phyloP scores from a whole-genome alignment of 176 grass and related monocot genomes.

The Avena insularis region DNA sequence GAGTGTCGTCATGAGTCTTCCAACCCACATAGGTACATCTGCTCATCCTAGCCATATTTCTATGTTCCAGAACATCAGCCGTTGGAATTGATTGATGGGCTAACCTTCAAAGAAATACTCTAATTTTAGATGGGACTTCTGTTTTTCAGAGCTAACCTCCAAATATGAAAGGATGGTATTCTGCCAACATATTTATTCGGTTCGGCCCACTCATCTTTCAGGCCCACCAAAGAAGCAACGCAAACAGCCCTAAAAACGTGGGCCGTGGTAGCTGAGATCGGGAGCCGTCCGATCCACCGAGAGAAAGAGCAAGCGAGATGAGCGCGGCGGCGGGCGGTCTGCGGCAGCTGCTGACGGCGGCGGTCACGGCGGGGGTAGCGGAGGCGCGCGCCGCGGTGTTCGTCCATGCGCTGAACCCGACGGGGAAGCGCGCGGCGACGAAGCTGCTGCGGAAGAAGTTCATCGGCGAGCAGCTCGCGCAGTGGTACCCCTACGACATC shows the following conservation, averaged over 20 bases:
- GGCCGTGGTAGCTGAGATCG: slow-evolving; percentile 3
- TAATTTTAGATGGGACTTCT: too few relatives aligned
- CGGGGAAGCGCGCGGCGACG: slow-evolving; percentile 68
- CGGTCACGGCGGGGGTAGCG: slow-evolving; percentile 48
- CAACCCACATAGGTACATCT: too few relatives aligned
- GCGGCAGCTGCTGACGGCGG: slow-evolving; percentile 58
- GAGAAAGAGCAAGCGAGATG: slow-evolving; percentile 29
- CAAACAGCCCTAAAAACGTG: neutral
- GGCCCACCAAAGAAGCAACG: neutral
- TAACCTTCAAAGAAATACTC: too few relatives aligned
- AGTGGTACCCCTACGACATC: slow-evolving; percentile 83
- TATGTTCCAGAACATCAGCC: too few relatives aligned
- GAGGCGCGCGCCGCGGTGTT: slow-evolving; percentile 71
- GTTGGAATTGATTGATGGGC: too few relatives aligned
- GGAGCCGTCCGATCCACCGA: slow-evolving; percentile 1
- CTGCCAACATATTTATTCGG: neutral
- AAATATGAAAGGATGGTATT: too few relatives aligned
- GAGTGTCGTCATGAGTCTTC: too few relatives aligned
- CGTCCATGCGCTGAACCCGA: slow-evolving; percentile 63
- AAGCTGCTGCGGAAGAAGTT: slow-evolving; percentile 80
- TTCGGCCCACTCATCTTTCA: neutral
- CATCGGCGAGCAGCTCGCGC: slow-evolving; percentile 65
- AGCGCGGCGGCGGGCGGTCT: slow-evolving; percentile 53
- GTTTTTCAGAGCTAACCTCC: too few relatives aligned
- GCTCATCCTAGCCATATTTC: too few relatives aligned